Percentiles rank a stretch among this genome's conserved stretches.
phyloP scores from a whole-genome alignment of 164 flowering plant genomes.

The Euptelea pleiosperma region DNA sequence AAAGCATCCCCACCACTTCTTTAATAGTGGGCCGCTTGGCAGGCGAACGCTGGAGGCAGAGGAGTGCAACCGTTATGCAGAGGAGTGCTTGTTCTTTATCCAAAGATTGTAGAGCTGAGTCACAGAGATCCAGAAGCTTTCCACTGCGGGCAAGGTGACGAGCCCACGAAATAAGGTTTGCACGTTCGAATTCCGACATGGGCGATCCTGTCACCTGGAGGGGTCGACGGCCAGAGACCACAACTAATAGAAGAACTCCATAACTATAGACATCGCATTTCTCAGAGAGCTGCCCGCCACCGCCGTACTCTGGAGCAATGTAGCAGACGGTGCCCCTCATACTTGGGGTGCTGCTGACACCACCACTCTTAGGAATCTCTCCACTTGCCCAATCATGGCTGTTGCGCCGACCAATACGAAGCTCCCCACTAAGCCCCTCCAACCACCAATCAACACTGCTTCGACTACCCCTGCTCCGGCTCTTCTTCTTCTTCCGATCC shows the following conservation, averaged over 20 bases:
- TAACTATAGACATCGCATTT: constrained; percentile 91
- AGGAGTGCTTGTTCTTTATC: constrained; percentile 66
- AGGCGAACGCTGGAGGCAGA: constrained; percentile 81
- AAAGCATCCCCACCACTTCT: constrained; percentile 75
- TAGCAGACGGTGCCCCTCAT: constrained; percentile 99
- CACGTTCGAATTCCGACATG: constrained; percentile 86
- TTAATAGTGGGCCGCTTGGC: constrained; percentile 64
- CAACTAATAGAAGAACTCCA: constrained; percentile 78
- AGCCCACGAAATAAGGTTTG: constrained; percentile 89
- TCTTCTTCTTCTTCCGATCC: constrained; percentile 41
- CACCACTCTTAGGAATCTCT: constrained; percentile 85
- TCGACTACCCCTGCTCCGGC: constrained; percentile 42
- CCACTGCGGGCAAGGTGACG: constrained; percentile 75
- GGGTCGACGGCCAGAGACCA: constrained; percentile 89
- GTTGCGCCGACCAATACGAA: constrained; percentile 42
- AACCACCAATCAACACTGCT: constrained; percentile 88
- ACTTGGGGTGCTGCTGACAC: constrained; percentile 89
- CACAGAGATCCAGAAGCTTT: constrained; percentile 82
- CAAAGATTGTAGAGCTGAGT: constrained; percentile 50
- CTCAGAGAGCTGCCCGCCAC: constrained; percentile 72
- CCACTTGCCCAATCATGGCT: constrained; percentile 63
- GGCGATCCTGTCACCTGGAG: constrained; percentile 91
- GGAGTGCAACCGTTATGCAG: constrained; percentile 80
- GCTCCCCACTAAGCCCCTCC: constrained; percentile 75
- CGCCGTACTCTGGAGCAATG: constrained; percentile 89